Conservation (phyloP, 306 rosid genomes). For the Calophaca sinica region DNA sequence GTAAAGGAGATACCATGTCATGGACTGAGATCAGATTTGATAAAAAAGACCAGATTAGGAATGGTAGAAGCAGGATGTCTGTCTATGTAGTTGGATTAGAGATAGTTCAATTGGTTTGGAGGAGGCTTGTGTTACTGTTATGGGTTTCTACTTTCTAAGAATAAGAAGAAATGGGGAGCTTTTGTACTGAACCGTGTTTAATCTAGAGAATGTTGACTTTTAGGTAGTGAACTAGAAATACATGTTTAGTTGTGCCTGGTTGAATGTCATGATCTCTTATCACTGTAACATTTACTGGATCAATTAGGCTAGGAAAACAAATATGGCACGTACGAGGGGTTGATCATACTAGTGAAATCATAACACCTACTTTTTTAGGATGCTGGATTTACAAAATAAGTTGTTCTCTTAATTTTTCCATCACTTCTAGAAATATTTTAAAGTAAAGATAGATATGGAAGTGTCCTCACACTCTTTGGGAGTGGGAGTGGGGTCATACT, state of each 20-base stretch:
- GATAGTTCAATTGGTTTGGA: too few relatives aligned
- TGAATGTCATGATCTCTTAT: constrained; percentile 1
- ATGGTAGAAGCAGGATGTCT: too few relatives aligned
- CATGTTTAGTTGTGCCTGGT: constrained; percentile 19
- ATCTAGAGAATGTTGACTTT: constrained; percentile 21
- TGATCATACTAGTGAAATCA: constrained; percentile 25
- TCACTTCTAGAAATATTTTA: constrained; percentile 29
- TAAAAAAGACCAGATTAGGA: too few relatives aligned
- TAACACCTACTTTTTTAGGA: neutral
- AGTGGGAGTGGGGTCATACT: neutral
- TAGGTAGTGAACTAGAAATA: neutral
- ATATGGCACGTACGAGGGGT: neutral
- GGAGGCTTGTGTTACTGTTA: too few relatives aligned
- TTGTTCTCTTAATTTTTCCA: constrained; percentile 33
- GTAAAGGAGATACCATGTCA: too few relatives aligned
- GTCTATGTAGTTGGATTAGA: too few relatives aligned
- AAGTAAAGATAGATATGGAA: neutral
- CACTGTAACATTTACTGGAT: neutral
- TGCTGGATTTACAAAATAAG: constrained; percentile 23
- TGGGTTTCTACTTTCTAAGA: too few relatives aligned
- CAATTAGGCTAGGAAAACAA: neutral
- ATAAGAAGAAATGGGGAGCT: neutral
- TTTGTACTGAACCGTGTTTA: constrained; percentile 27
- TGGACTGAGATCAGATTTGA: too few relatives aligned
- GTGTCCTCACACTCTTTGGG: constrained; percentile 27